Percentiles rank a stretch among this genome's conserved stretches.
Evolutionary conservation across 352 stramenopile species (phyloP).

Genomic region (Phytophthora crassamura): DNA sequence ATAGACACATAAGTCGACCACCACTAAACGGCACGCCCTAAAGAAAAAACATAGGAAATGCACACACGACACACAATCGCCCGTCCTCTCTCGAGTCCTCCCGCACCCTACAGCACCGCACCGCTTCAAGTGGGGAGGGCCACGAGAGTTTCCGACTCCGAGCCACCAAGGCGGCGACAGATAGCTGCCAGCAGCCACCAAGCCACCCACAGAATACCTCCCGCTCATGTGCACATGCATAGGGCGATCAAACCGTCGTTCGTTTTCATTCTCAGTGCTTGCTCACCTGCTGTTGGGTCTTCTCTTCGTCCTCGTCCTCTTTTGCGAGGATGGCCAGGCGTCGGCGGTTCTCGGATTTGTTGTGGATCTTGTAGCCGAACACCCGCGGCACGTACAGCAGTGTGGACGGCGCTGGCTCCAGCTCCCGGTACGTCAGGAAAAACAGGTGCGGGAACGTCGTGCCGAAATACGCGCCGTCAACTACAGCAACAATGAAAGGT

Average conservation of each 20-base stretch:
- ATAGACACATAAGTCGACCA: conserved; percentile 90
- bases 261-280: conserved; percentile 39
- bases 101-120: conserved; percentile 25
- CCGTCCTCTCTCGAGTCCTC: conserved; percentile 3
- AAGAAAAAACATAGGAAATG: conserved; percentile 37
- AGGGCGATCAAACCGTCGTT: conserved; percentile 32
- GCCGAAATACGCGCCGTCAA: conserved; percentile 98
- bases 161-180: conserved; percentile 14
- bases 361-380: conserved; percentile 94
- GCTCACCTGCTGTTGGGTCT: conserved; percentile 71
- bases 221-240: conserved; percentile 19
- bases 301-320: conserved; percentile 83
- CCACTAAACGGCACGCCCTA: conserved; percentile 56
- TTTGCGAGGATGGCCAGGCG: conserved; percentile 82
- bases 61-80: conserved; percentile 45
- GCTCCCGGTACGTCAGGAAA: conserved; percentile 97
- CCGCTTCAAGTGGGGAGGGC: conserved; percentile 22
- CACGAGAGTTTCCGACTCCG: conserved; percentile 1
- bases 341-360: conserved; percentile 84
- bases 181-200: conserved; percentile 8
- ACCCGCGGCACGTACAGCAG: conserved; percentile 90
- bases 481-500: conserved; percentile 33
- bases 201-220: not conserved
- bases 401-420: conserved; percentile 83
- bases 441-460: conserved; percentile 99